These are phyloP conservation scores for Cyclanthera cordifolia DNA, from an alignment of 306 rosid genomes.

Conservation along the genomic window DNA sequence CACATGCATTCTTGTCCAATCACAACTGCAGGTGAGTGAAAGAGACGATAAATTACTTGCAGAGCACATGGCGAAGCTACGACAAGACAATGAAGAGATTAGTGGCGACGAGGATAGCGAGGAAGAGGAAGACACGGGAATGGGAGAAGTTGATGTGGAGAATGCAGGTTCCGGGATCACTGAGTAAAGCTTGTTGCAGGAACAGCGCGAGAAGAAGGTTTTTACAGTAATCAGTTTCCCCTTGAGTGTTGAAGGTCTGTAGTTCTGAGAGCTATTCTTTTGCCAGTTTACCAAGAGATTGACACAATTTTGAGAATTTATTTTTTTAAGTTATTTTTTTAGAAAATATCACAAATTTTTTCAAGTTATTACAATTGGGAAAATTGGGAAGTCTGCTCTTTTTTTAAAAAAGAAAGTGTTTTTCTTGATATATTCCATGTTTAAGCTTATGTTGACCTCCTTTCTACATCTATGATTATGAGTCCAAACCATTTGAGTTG, in stretches of 20 bases:
- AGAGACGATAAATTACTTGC: slow-evolving; percentile 79
- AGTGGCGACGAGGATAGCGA: slow-evolving; percentile 78
- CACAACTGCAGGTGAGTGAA: slow-evolving; percentile 59
- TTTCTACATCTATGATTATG: not conserved
- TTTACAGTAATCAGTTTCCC: not conserved
- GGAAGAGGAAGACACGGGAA: slow-evolving; percentile 92
- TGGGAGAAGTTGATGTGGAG: slow-evolving; percentile 85
- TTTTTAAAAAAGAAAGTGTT: not conserved
- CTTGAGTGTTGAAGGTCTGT: not conserved
- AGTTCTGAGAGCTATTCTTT: not conserved
- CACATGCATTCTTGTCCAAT: slow-evolving; percentile 24
- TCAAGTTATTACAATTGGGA: slow-evolving; percentile 2
- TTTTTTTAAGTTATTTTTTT: slow-evolving; percentile 18
- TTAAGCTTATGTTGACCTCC: not conserved
- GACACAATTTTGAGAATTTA: slow-evolving; percentile 12
- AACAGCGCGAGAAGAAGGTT: not conserved
- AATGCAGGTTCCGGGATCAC: slow-evolving; percentile 42
- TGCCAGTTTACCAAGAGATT: not conserved
- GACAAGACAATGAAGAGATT: slow-evolving; percentile 64
- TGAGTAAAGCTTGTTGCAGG: slow-evolving; percentile 32
- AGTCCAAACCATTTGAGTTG: not conserved
- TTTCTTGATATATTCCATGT: slow-evolving; percentile 2
- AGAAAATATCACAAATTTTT: too few relatives aligned
- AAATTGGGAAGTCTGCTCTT: not conserved
- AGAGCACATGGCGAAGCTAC: slow-evolving; percentile 75